Conservation (phyloP, 2,329 filamentous ascomycete species). For the Davidsoniella neocaledoniae region DNA sequence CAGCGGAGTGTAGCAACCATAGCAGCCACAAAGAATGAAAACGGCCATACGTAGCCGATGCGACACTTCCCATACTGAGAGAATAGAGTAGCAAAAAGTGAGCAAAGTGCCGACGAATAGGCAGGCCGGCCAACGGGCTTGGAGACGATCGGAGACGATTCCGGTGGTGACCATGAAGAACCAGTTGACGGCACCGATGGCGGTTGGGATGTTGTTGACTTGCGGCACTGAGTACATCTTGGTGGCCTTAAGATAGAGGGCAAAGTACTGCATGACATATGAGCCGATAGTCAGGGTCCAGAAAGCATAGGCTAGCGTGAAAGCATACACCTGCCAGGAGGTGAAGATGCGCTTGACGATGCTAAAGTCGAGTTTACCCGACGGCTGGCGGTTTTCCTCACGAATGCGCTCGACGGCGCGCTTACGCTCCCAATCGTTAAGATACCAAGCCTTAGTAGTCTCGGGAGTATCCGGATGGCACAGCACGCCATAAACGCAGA, state of each 20-base stretch:
- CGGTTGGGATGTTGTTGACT: constrained; percentile 30
- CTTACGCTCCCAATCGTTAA: constrained; percentile 39
- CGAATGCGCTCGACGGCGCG: constrained; percentile 54
- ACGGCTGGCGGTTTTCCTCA: constrained; percentile 27
- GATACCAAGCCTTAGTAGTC: constrained; percentile 25
- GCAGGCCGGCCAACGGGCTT: constrained; percentile 22
- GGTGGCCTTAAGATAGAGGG: constrained; percentile 24
- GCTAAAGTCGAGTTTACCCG: constrained; percentile 21
- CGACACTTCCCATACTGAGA: constrained; percentile 23
- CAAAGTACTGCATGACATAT: constrained; percentile 26
- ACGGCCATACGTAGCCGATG: constrained; percentile 23
- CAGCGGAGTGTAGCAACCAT: constrained; percentile 26
- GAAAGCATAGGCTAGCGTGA: constrained; percentile 23
- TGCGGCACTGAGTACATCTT: constrained; percentile 21
- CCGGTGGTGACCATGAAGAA: constrained; percentile 24
- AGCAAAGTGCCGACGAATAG: constrained; percentile 21
- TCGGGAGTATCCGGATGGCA: constrained; percentile 28
- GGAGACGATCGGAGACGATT: constrained; percentile 21
- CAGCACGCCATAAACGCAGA: constrained; percentile 14
- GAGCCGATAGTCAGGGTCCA: constrained; percentile 24
- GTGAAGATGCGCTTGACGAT: constrained; percentile 23
- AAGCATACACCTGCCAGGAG: constrained; percentile 29
- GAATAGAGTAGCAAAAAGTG: constrained; percentile 22
- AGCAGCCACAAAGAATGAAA: constrained; percentile 24
- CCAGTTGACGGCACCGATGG: constrained; percentile 27